These are phyloP conservation scores for Ophiostoma australiae DNA, from an alignment of 2,329 filamentous ascomycete genomes.

Conservation along the genomic window DNA sequence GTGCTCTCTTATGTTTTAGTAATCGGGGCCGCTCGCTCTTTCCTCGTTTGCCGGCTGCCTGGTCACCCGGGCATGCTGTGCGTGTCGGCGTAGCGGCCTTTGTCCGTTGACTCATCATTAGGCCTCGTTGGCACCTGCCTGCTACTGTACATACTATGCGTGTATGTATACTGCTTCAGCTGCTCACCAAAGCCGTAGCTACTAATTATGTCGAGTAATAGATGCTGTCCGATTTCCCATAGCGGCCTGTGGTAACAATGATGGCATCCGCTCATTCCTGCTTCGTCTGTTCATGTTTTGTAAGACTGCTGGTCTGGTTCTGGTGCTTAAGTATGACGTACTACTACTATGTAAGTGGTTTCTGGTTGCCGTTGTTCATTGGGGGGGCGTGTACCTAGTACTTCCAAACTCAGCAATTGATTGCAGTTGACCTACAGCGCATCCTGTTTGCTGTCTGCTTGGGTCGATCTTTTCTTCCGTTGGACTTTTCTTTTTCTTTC, in stretches of 20 bases:
- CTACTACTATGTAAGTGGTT: not conserved
- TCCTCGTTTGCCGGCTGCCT: not conserved
- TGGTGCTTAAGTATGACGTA: not conserved
- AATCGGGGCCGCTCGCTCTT: not conserved
- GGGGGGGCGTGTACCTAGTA: not conserved
- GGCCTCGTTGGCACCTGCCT: not conserved
- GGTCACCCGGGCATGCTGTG: not conserved
- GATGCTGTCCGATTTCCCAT: not conserved
- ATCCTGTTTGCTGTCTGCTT: not conserved
- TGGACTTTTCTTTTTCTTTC: not conserved
- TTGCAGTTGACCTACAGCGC: not conserved
- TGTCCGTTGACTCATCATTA: constrained; percentile 4
- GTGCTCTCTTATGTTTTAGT: not conserved
- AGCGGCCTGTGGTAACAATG: not conserved
- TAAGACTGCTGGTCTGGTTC: not conserved
- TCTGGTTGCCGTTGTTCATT: not conserved
- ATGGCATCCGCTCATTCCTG: not conserved
- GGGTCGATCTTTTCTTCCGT: too few relatives aligned
- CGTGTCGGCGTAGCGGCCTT: not conserved
- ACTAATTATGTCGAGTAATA: too few relatives aligned
- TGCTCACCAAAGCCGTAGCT: too few relatives aligned
- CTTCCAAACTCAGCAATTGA: not conserved
- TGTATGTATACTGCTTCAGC: too few relatives aligned
- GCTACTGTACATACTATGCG: too few relatives aligned
- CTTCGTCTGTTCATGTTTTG: not conserved